Conservation (phyloP, 345 rosid species). For the Aquilaria sinensis region DNA sequence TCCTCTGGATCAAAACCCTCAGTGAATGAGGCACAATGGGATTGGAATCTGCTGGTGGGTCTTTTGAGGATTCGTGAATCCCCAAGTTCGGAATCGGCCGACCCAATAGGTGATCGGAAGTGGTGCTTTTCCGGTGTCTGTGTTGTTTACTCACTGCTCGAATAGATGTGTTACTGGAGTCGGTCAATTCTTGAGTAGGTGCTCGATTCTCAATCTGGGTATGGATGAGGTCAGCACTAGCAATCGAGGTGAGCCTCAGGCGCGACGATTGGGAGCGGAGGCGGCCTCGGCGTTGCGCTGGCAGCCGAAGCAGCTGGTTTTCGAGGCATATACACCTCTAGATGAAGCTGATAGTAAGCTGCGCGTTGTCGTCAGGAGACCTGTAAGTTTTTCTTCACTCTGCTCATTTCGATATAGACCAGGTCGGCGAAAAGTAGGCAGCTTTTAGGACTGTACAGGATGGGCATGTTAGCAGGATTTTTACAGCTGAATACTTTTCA, state of each 20-base stretch:
- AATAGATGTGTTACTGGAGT: conserved; percentile 22
- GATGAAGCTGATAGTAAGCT: conserved; percentile 31
- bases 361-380: conserved; percentile 49
- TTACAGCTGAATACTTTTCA: no score
- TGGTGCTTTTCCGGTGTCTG: background rate
- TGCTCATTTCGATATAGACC: background rate
- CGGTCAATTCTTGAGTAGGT: conserved; percentile 23
- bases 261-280: conserved; percentile 21
- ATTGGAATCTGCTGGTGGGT: conserved; percentile 63
- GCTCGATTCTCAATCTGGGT: conserved; percentile 29
- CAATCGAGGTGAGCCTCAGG: conserved; percentile 29
- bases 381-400: conserved; percentile 46
- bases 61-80: conserved; percentile 19
- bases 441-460: no score
- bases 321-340: conserved; percentile 32
- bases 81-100: conserved; percentile 19
- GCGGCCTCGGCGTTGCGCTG: conserved; percentile 34
- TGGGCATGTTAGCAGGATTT: no score
- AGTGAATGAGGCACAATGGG: conserved; percentile 57
- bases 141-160: conserved; percentile 17
- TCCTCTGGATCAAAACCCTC: conserved; percentile 31
- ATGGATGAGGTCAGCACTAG: conserved; percentile 63
- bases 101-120: conserved; percentile 24
- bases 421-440: no score
- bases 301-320: conserved; percentile 71